Evolutionary conservation across 202 grass and related monocot species (phyloP), one percentile per base, ranked within the genome.

Genomic region (Schoenoplectus triqueter): DNA sequence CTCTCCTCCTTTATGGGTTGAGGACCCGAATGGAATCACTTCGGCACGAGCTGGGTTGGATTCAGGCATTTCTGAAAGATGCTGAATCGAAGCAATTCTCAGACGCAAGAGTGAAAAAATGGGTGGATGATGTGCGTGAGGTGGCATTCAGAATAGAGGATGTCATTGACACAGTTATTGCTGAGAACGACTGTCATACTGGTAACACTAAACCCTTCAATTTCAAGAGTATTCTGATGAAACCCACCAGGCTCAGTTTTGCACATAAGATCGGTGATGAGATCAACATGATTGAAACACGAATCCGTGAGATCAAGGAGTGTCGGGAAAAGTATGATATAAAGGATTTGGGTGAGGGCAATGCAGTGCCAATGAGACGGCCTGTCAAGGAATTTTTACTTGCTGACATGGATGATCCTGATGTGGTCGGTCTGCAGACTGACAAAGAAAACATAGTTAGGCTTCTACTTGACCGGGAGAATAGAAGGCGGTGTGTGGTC

Each of bases 111-210:
- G 74, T 56, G 21, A 56, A 22, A 20, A 79, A 79, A 22, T 79
- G 74, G 74, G 74, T 79, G 6, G 39, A 79, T 5, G 49, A 79
- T 54, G 51, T 79, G 48, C 50, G 74, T 21, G 74, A 79, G 2
- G 74, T 79, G 74, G 50, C 74, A 7, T 79, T 79, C 21, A 60
- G 50, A 39, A 79, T 79, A 42, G 74, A 79, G 74, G 74, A 79
- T 61, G 3, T 40, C 52, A 41, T 79, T n/a, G 74, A 79, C 55
- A 57, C 3, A 6, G 10, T 79, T 1, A 40, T 79, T 40, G 51
- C 55, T 1, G 55, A 79, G 15, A 19, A 13, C 10, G 52, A 79
- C 20, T 39, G 20, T 20, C 46, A 75, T 68, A 9, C 65, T 9
- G 65, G 65, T 14, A 68, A 68, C 31, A 9, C 18, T 3, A 68